Percentiles rank a stretch among this genome's conserved stretches.
Evolutionary conservation across 2,329 filamentous ascomycete species (phyloP).

Genomic region (Aspergillus persii): DNA sequence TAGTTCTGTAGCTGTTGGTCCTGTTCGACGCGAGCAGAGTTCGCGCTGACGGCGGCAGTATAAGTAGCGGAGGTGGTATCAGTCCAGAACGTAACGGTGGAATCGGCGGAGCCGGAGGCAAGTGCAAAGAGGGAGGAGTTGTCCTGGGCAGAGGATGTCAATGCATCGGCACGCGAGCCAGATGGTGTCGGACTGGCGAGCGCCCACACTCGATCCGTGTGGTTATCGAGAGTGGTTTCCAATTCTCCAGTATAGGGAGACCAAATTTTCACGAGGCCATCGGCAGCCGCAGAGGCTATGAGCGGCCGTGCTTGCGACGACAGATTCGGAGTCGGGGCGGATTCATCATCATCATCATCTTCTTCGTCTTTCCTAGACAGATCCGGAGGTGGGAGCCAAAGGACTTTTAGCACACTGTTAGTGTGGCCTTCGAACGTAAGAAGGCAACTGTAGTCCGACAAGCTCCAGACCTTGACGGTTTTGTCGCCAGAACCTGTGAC

Average conservation of each 20-base stretch:
- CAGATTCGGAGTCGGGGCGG: constrained; percentile 29
- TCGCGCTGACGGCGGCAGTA: constrained; percentile 68
- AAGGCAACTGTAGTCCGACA: constrained; percentile 87
- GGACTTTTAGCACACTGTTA: constrained; percentile 89
- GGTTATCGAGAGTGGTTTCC: constrained; percentile 90
- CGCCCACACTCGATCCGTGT: constrained; percentile 94
- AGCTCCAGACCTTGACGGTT: constrained; percentile 91
- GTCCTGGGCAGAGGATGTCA: constrained; percentile 29
- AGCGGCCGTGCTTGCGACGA: constrained; percentile 36
- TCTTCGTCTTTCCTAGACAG: constrained; percentile 36
- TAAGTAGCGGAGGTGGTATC: constrained; percentile 84
- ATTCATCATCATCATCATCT: constrained; percentile 34
- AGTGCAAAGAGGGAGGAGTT: constrained; percentile 60
- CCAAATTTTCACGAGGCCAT: constrained; percentile 96
- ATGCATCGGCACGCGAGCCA: constrained; percentile 31
- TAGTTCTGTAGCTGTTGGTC: constrained; percentile 94
- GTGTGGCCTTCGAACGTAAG: constrained; percentile 95
- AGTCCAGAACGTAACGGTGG: constrained; percentile 91
- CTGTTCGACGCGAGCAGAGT: constrained; percentile 80
- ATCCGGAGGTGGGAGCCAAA: constrained; percentile 68
- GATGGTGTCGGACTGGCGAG: constrained; percentile 63
- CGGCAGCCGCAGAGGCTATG: constrained; percentile 82
- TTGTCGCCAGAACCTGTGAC: constrained; percentile 94
- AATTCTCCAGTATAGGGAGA: constrained; percentile 80
- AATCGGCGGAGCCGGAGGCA: constrained; percentile 88